Evolutionary conservation across 805 yeast species (phyloP).

Genomic region (Kuraishia ogatae): DNA sequence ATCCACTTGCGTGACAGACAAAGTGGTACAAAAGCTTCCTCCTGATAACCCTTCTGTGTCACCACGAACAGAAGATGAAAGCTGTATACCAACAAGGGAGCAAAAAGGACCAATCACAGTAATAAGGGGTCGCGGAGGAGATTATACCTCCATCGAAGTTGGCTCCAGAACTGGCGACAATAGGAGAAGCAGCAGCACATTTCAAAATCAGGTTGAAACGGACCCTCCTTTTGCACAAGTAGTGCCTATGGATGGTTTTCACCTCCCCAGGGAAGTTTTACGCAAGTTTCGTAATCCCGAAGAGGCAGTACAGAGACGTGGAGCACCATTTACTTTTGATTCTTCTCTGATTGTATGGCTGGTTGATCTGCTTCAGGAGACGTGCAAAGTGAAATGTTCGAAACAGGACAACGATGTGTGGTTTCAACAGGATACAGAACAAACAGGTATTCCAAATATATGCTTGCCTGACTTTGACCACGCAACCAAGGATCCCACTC

Average conservation of each 20-base stretch:
- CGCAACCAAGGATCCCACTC: conserved; percentile 61
- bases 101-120: not conserved
- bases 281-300: conserved; percentile 43
- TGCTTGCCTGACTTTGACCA: conserved; percentile 71
- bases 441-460: conserved; percentile 25
- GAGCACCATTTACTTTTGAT: conserved; percentile 85
- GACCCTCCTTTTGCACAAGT: conserved; percentile 28
- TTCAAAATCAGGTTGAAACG: not conserved
- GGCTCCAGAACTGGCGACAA: not conserved
- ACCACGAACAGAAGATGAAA: conserved; percentile 11
- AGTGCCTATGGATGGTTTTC: conserved; percentile 75
- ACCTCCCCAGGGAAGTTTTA: conserved; percentile 42
- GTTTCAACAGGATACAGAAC: conserved; percentile 3
- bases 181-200: not conserved
- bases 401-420: not conserved
- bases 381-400: conserved; percentile 8
- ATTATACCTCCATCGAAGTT: not conserved
- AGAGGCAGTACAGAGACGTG: conserved; percentile 57
- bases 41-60: conserved; percentile 5
- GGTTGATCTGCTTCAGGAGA: conserved; percentile 19
- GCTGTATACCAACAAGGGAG: conserved; percentile 10
- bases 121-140: conserved; percentile 3
- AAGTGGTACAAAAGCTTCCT: not conserved
- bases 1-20: not conserved
- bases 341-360: conserved; percentile 34